Percentiles rank a stretch among this genome's conserved stretches.
These are phyloP conservation scores for Emergomyces orientalis DNA, from an alignment of 2,329 filamentous ascomycete species.

Conservation along the genomic window DNA sequence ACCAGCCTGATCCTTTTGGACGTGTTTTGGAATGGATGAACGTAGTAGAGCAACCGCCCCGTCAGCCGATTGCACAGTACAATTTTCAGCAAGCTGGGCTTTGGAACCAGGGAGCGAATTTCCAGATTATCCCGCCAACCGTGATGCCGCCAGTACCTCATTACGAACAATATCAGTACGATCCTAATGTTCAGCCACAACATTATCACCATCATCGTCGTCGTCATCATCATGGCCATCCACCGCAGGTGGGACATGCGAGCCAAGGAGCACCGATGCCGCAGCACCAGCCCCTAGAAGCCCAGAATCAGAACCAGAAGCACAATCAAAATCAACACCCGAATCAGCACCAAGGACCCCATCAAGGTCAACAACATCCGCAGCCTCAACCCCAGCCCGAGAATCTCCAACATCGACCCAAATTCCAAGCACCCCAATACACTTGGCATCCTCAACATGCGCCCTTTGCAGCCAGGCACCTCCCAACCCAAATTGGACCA, in stretches of 20 bases:
- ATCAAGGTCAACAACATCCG: not conserved
- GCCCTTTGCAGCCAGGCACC: not conserved
- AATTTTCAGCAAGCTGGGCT: not conserved
- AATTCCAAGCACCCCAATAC: not conserved
- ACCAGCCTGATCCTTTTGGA: not conserved
- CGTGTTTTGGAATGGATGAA: not conserved
- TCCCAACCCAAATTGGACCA: not conserved
- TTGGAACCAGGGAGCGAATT: not conserved
- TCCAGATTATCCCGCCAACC: not conserved
- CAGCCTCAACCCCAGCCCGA: not conserved
- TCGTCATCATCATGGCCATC: not conserved
- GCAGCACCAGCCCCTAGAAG: not conserved
- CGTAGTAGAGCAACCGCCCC: not conserved
- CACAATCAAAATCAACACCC: not conserved
- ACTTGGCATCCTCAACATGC: not conserved
- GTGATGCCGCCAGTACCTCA: not conserved
- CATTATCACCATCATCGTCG: not conserved
- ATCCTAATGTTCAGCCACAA: not conserved
- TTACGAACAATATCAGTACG: not conserved
- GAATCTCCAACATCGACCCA: not conserved
- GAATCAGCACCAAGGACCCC: not conserved
- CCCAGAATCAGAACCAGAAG: not conserved
- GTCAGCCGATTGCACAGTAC: not conserved
- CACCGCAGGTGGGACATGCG: not conserved
- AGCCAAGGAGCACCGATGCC: not conserved